A percentile compares a stretch with the other conserved stretches of the same genome.
Conservation (phyloP, 2,329 filamentous ascomycete species). For the Aciculosporium take region DNA sequence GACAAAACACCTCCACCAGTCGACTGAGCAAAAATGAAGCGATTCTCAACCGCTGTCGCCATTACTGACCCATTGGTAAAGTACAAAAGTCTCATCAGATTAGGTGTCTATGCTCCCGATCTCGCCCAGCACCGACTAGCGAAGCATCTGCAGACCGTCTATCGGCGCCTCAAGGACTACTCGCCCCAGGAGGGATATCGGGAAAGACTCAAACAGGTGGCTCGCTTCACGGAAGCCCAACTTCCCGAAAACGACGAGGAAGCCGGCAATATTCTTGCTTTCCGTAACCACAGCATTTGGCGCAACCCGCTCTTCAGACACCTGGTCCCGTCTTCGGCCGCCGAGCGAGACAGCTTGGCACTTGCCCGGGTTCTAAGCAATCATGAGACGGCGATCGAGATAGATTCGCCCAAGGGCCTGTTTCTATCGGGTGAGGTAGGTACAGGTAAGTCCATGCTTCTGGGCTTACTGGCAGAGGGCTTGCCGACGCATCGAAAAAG, state of each 20-base stretch:
- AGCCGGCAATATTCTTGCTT: slow-evolving; percentile 28
- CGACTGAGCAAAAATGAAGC: slow-evolving; percentile 15
- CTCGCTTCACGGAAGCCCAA: slow-evolving; percentile 25
- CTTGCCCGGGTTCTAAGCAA: slow-evolving; percentile 54
- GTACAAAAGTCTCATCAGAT: slow-evolving; percentile 57
- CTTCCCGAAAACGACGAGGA: slow-evolving; percentile 17
- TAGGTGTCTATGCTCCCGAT: slow-evolving; percentile 53
- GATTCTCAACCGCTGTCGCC: slow-evolving; percentile 34
- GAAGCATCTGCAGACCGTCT: slow-evolving; percentile 63
- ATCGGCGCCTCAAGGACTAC: slow-evolving; percentile 64
- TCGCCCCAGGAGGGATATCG: slow-evolving; percentile 57
- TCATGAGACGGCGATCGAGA: slow-evolving; percentile 55
- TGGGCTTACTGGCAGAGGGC: slow-evolving; percentile 66
- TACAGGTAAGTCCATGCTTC: slow-evolving; percentile 73
- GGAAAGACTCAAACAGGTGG: slow-evolving; percentile 47
- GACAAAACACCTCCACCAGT: not conserved
- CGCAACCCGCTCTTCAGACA: slow-evolving; percentile 44
- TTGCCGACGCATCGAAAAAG: slow-evolving; percentile 59
- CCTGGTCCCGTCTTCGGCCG: slow-evolving; percentile 37
- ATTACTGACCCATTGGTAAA: slow-evolving; percentile 64
- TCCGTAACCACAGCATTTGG: slow-evolving; percentile 39
- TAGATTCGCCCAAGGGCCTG: slow-evolving; percentile 59
- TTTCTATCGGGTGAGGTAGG: slow-evolving; percentile 73
- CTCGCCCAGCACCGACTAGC: slow-evolving; percentile 59
- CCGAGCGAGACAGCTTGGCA: slow-evolving; percentile 45